phyloP scores from a whole-genome alignment of 2,329 filamentous ascomycete species.

The Aspergillus phoenicis region DNA sequence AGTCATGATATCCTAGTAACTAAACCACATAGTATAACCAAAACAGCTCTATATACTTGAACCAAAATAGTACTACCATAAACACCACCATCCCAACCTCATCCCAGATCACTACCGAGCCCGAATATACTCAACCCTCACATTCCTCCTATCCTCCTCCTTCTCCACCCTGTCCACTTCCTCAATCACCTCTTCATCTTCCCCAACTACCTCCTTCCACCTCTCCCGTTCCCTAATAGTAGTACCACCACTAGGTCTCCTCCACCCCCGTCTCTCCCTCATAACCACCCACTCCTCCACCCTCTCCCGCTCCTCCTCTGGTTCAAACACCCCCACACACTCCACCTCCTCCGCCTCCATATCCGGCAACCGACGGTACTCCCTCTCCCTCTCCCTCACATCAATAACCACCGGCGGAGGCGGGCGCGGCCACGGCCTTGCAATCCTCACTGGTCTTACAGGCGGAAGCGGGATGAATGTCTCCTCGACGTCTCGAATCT shows the following conservation, averaged over 20 bases:
- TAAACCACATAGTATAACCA: too few relatives aligned
- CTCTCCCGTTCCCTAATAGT: background rate
- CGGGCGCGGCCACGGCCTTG: background rate
- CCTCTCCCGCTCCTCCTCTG: slow-evolving; percentile 2
- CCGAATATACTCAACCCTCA: slow-evolving; percentile 22
- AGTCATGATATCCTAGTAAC: too few relatives aligned
- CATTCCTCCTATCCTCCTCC: background rate
- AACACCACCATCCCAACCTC: background rate
- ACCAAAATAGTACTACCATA: too few relatives aligned
- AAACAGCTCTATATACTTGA: background rate
- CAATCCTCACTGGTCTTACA: background rate
- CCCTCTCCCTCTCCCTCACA: background rate
- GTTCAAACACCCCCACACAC: slow-evolving; percentile 20
- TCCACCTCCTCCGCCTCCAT: slow-evolving; percentile 4
- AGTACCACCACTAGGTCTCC: background rate
- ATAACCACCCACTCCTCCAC: slow-evolving; percentile 1
- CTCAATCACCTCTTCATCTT: slow-evolving; percentile 1
- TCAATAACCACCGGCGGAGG: background rate
- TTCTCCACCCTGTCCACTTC: background rate
- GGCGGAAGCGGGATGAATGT: slow-evolving; percentile 7
- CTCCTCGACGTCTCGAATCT: slow-evolving; percentile 17
- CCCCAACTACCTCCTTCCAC: background rate
- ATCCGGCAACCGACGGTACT: background rate
- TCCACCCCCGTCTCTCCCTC: slow-evolving; percentile 4
- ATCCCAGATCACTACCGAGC: slow-evolving; percentile 4